Evolutionary conservation across 345 rosid genomes (phyloP), one percentile per base, ranked within the genome.

Genomic region (Raphanus sativus): DNA sequence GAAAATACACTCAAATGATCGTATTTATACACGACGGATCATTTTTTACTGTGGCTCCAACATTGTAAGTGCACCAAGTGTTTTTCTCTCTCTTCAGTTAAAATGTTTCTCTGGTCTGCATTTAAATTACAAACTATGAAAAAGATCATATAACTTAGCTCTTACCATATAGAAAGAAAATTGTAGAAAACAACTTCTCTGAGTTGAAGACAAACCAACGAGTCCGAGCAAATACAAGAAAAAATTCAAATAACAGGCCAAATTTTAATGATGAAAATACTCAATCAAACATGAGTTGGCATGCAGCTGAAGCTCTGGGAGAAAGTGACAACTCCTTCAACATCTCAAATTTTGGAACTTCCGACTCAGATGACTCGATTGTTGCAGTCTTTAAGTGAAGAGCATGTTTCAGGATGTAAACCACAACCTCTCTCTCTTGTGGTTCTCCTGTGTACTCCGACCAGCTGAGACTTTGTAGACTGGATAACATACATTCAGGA

Each of bases 381-480:
- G 28, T 55, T 55, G 29, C 61, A n/a, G 52, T 73, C 50, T 63
- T 62, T 2, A 73, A 50, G 69, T 50, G 62, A 73, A 3, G 4
- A 24, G 26, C 62, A 50, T 63, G 34, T 33, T 63, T 8, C 11
- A 73, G 24, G 40, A 73, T 62, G 50, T 62, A 73, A 13, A 62
- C 61, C 15, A 8, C 76, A 62, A 73, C 0, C 8, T 48, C 76
- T 48, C 69, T 48, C 25, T 30, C 25, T 17, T 2, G 24, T 7
- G 34, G 69, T 30, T 0, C 0, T 73, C 76, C 50, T 17, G 0
- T 0, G 50, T 62, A 62, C 4, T 0, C 7, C 3, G 5, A 6
- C 48, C 45, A 72, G 9, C 50, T 30, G 69, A 72, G 12, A 45
- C 61, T 72, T 62, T 62, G 69, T 29, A 72, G 76, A 48, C 61